Conservation (phyloP, 305 asterid genomes). For the Rubia occidens region DNA sequence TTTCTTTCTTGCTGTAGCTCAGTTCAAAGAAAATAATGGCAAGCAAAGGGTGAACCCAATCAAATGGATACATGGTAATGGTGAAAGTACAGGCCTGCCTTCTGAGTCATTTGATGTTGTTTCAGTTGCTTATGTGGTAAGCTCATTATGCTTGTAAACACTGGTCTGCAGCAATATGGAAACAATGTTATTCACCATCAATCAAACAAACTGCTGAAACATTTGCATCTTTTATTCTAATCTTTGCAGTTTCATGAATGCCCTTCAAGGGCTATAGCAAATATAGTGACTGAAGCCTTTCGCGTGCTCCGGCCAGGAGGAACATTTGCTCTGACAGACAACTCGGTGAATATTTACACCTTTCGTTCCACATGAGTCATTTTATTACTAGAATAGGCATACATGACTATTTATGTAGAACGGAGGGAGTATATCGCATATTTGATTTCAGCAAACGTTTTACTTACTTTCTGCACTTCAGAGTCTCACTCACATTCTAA, state of each 20-base stretch:
- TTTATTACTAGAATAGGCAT: neutral
- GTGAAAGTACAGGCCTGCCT: constrained; percentile 84
- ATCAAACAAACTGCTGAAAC: neutral
- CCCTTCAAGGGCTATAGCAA: constrained; percentile 75
- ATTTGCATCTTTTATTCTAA: neutral
- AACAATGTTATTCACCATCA: neutral
- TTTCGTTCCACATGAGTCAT: neutral
- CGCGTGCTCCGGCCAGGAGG: constrained; percentile 84
- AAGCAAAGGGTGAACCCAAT: constrained; percentile 33
- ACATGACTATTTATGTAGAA: neutral
- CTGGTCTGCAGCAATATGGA: too few relatives aligned
- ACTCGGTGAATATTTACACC: constrained; percentile 45
- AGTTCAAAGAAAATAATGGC: constrained; percentile 52
- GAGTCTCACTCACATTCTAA: neutral
- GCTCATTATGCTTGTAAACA: constrained; percentile 9
- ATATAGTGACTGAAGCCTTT: constrained; percentile 61
- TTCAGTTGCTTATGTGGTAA: constrained; percentile 82
- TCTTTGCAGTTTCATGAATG: constrained; percentile 74
- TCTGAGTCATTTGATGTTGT: constrained; percentile 73
- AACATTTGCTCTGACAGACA: constrained; percentile 75
- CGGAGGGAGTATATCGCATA: too few relatives aligned
- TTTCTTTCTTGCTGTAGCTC: constrained; percentile 84
- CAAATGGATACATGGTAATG: constrained; percentile 74
- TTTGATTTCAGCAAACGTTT: neutral
- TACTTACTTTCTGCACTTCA: neutral